Evolutionary conservation across 441 rosid genomes (phyloP), one percentile per base, ranked within the genome.

Genomic region (Euphorbia schlechtendalii): DNA sequence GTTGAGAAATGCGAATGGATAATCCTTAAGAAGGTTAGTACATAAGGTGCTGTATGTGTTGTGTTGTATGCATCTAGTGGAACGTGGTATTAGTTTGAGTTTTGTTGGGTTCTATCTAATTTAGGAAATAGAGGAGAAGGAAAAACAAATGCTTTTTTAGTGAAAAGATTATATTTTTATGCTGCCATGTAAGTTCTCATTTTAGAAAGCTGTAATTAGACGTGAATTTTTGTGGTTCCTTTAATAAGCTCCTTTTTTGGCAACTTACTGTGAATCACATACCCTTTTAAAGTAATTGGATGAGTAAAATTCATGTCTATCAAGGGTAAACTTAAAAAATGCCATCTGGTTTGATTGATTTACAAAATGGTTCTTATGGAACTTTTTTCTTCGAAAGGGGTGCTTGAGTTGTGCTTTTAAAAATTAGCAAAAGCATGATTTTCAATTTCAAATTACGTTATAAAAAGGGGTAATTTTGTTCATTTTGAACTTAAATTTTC

Each of bases 1-100:
- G 71, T 71, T 88, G 79, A 88, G 74, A 70, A 69, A 71, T 61
- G 76, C 41, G 28, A 78, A 64, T 68, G 76, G 78, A 48, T 76
- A 61, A 70, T 59, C 12, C 2, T 59, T 61, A 28, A 28, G 62
- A 34, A 46, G 49, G 8, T 27, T 3, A 21, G 46, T 66, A 38
- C 20, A 32, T 32, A 32, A 32, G 4, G 3, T 3, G 34, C 6
- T 6, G 36, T 45, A 63, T 65, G 48, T 57, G 68, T 15, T 56
- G 6, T 41, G 8, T 52, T 52, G 58, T 59, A 32, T 1, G 21
- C 56, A 36, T 48, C 30, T 58, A 8, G 65, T 63, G 30, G 20
- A 43, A 25, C n/a, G 65, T 36, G 45, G 32, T 66, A n/a, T 60
- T 66, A 73, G 43, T 5, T 13, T 57, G 69, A 66, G 66, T 36